Evolutionary conservation across 2,329 filamentous ascomycete species (phyloP).

Genomic region (Helotiales sp.): DNA sequence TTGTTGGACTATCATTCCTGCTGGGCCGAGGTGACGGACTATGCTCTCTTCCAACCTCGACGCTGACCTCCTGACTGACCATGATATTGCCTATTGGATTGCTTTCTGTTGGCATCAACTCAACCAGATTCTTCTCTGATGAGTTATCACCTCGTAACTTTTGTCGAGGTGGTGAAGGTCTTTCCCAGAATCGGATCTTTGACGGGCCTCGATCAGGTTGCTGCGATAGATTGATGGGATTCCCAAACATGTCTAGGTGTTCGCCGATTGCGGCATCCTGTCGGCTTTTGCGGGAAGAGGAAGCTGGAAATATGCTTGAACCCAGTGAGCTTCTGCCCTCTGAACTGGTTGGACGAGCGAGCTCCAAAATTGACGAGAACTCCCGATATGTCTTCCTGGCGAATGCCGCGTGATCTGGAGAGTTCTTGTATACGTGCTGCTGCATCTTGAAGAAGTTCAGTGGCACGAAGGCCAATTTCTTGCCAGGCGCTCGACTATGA

Average conservation of each 20-base stretch:
- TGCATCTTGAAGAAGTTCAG: conserved; percentile 66
- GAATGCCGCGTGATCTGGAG: conserved; percentile 58
- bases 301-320: not conserved
- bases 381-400: conserved; percentile 61
- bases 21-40: not conserved
- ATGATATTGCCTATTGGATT: conserved; percentile 55
- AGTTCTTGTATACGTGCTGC: conserved; percentile 59
- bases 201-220: conserved; percentile 4
- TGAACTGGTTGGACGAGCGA: not conserved
- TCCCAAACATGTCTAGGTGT: conserved; percentile 10
- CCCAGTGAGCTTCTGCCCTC: not conserved
- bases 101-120: conserved; percentile 10
- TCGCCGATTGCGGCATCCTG: conserved; percentile 6
- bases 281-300: not conserved
- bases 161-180: not conserved
- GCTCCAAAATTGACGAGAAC: conserved; percentile 48
- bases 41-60: conserved; percentile 41
- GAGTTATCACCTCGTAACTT: conserved; percentile 14
- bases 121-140: conserved; percentile 22
- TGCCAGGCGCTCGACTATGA: conserved; percentile 51
- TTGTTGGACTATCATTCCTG: not conserved
- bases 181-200: conserved; percentile 16
- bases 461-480: conserved; percentile 58
- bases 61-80: conserved; percentile 60
- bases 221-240: not conserved